phyloP scores from a whole-genome alignment of 2,329 filamentous ascomycete genomes.

The Lecanicillium sp. region DNA sequence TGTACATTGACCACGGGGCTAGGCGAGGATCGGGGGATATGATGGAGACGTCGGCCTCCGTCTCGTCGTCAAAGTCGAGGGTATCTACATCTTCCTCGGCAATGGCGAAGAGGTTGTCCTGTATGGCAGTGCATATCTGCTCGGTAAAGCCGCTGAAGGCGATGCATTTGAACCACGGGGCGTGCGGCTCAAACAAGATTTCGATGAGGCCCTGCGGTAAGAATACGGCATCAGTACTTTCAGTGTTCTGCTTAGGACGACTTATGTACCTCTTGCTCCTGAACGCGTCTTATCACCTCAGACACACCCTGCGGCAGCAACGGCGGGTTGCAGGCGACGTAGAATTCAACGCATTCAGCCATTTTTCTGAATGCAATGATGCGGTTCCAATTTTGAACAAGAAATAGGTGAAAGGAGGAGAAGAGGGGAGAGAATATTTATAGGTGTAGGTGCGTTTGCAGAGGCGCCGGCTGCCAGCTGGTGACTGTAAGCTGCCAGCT shows the following conservation, averaged over 20 bases:
- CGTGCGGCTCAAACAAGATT: conserved; percentile 6
- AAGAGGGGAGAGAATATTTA: too few relatives aligned
- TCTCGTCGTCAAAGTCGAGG: background rate
- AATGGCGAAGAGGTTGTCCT: conserved; percentile 9
- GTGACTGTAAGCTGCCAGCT: too few relatives aligned
- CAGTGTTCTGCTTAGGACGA: background rate
- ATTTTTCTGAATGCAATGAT: too few relatives aligned
- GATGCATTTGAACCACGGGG: conserved; percentile 8
- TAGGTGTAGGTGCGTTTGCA: background rate
- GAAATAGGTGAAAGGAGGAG: too few relatives aligned
- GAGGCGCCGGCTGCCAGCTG: too few relatives aligned
- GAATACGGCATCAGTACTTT: background rate
- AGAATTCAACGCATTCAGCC: conserved; percentile 1
- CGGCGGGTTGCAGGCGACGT: conserved; percentile 8
- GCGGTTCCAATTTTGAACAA: too few relatives aligned
- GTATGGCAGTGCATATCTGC: background rate
- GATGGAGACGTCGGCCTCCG: conserved; percentile 2
- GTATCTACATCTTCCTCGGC: conserved; percentile 8
- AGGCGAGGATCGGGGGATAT: background rate
- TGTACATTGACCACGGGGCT: background rate
- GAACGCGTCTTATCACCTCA: conserved; percentile 7
- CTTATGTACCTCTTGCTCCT: background rate
- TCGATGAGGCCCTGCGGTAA: conserved; percentile 3
- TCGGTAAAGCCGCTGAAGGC: background rate
- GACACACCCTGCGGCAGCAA: conserved; percentile 8